These are phyloP conservation scores for Diaporthe velutina DNA, from an alignment of 2,329 filamentous ascomycete genomes.

Conservation along the genomic window DNA sequence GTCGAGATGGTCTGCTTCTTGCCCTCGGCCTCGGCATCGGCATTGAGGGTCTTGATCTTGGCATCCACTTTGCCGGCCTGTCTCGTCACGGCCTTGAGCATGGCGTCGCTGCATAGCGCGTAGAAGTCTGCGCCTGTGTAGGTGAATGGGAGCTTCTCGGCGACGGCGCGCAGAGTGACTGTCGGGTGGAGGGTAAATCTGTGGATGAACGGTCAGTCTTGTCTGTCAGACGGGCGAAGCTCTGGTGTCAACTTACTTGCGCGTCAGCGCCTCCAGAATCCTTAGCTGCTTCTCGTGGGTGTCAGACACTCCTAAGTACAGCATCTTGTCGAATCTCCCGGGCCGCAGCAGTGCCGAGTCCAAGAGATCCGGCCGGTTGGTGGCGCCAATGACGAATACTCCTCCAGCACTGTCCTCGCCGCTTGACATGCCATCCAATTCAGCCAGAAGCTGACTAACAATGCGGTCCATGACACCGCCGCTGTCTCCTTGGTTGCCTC, in stretches of 20 bases:
- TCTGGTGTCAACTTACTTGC: conserved; percentile 78
- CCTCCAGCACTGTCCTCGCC: conserved; percentile 84
- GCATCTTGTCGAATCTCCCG: conserved; percentile 97
- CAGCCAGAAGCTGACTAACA: conserved; percentile 92
- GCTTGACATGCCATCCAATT: conserved; percentile 97
- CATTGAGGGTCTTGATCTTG: conserved; percentile 81
- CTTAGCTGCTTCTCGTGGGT: conserved; percentile 96
- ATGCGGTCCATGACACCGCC: conserved; percentile 99
- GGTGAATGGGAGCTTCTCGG: conserved; percentile 87
- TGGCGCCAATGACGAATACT: conserved; percentile 97
- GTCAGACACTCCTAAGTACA: conserved; percentile 95
- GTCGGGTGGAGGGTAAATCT: conserved; percentile 88
- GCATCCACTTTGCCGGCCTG: conserved; percentile 86
- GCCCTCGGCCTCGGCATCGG: conserved; percentile 43
- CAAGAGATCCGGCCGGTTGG: conserved; percentile 92
- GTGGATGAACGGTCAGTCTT: conserved; percentile 24
- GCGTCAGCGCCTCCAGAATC: conserved; percentile 92
- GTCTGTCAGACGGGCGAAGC: neutral
- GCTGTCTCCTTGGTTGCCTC: conserved; percentile 96
- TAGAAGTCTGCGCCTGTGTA: conserved; percentile 99
- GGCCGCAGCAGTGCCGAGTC: conserved; percentile 91
- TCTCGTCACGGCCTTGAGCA: conserved; percentile 97
- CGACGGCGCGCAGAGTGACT: conserved; percentile 81
- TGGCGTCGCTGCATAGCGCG: conserved; percentile 95
- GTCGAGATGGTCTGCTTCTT: conserved; percentile 74